A percentile compares a stretch with the other conserved stretches of the same genome.
These are phyloP conservation scores for Parasitella parasitica DNA, from an alignment of 371 early-diverging fungal species.

Conservation along the genomic window DNA sequence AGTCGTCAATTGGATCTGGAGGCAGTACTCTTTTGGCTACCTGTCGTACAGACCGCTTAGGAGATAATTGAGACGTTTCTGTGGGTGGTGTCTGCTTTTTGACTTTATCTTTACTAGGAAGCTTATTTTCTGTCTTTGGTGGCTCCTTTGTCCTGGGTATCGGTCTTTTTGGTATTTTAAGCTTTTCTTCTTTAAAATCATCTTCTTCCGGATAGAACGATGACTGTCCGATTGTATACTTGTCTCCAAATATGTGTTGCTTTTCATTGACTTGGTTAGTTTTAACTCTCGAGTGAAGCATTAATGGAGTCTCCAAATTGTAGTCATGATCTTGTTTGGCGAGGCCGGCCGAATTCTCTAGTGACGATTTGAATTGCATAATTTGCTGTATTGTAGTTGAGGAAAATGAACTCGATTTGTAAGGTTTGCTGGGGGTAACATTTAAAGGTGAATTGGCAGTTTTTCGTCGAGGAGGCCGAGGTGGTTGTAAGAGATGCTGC, in stretches of 20 bases:
- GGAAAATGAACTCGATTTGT: neutral
- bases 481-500: neutral
- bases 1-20: constrained; percentile 10
- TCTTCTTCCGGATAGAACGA: neutral
- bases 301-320: neutral
- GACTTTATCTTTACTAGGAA: too few species aligned
- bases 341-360: too few species aligned
- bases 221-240: neutral
- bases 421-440: neutral
- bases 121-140: neutral
- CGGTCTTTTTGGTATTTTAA: neutral
- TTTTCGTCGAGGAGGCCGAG: neutral
- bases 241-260: neutral
- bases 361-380: neutral
- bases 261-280: neutral
- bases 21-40: neutral
- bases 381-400: too few species aligned
- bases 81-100: neutral
- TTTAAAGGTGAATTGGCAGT: neutral
- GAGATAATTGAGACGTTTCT: neutral
- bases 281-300: neutral
- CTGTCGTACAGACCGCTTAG: neutral
- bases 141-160: neutral
- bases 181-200: neutral
- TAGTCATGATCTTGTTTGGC: neutral